Percentiles rank a stretch among this genome's conserved stretches.
These are phyloP conservation scores for Hygrophorus russula DNA, from an alignment of 768 basidiomycete genomes.

Conservation along the genomic window DNA sequence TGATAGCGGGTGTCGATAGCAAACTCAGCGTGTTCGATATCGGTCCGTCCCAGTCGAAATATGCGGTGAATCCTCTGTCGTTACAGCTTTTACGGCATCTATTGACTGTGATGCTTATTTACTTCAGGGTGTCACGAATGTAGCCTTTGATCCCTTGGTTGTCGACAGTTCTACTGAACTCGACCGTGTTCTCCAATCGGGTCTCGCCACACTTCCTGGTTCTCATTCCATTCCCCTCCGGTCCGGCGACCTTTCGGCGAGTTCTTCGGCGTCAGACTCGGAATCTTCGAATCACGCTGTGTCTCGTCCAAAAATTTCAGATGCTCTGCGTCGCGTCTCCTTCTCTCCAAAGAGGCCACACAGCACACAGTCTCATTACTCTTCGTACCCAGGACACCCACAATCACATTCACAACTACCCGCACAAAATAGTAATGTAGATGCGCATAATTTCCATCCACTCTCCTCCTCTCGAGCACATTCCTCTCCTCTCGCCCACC, in stretches of 20 bases:
- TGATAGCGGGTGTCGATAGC: slow-evolving; percentile 52
- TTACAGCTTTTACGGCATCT: background rate
- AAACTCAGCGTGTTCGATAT: slow-evolving; percentile 46
- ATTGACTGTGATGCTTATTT: slow-evolving; percentile 3
- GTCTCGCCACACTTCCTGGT: slow-evolving; percentile 26
- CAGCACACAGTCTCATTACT: slow-evolving; percentile 21
- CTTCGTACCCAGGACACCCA: slow-evolving; percentile 2
- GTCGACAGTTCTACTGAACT: slow-evolving; percentile 54
- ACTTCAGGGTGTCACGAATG: background rate
- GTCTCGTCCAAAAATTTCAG: slow-evolving; percentile 53
- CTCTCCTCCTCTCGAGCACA: background rate
- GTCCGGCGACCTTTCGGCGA: slow-evolving; percentile 34
- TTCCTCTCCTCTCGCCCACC: background rate
- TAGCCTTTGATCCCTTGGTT: slow-evolving; percentile 14
- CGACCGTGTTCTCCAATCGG: slow-evolving; percentile 48
- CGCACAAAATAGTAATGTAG: background rate
- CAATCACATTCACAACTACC: background rate
- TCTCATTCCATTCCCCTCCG: slow-evolving; percentile 30
- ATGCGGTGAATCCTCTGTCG: slow-evolving; percentile 25
- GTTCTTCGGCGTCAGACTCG: slow-evolving; percentile 41
- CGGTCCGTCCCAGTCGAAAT: slow-evolving; percentile 40
- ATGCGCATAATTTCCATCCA: background rate
- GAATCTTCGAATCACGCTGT: slow-evolving; percentile 24
- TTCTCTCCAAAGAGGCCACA: slow-evolving; percentile 74
- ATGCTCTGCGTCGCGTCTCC: slow-evolving; percentile 56